These are phyloP conservation scores for Acacia confusa DNA, from an alignment of 306 rosid genomes.

Conservation along the genomic window DNA sequence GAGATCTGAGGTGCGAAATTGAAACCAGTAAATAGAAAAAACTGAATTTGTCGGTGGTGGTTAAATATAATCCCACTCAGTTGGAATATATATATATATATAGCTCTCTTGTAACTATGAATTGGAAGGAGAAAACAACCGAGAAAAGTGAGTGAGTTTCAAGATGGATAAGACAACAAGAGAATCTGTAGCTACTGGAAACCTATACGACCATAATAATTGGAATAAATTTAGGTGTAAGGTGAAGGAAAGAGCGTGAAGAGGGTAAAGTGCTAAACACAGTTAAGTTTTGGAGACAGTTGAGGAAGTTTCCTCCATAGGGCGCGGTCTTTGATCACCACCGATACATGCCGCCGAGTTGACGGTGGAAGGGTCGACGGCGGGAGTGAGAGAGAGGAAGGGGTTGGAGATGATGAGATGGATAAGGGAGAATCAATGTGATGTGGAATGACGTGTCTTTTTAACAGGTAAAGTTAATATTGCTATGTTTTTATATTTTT, in stretches of 20 bases:
- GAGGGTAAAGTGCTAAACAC: background rate
- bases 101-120: conserved; percentile 5
- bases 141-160: background rate
- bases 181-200: background rate
- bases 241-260: conserved; percentile 19
- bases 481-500: too few species aligned
- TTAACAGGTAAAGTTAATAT: too few species aligned
- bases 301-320: conserved; percentile 26
- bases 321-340: too few species aligned
- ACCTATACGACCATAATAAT: background rate
- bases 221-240: background rate
- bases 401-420: too few species aligned
- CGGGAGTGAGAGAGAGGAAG: too few species aligned
- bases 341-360: too few species aligned
- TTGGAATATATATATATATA: background rate
- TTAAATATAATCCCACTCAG: background rate
- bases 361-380: too few species aligned
- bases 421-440: too few species aligned
- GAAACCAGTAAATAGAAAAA: background rate
- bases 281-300: conserved; percentile 15
- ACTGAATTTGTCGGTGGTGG: conserved; percentile 9
- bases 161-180: background rate
- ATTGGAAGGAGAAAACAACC: background rate
- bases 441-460: too few species aligned
- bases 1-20: conserved; percentile 39